A percentile compares a stretch with the other conserved stretches of the same genome.
Conservation (phyloP, 1,284 basidiomycete genomes). For the Tilletia indica region DNA sequence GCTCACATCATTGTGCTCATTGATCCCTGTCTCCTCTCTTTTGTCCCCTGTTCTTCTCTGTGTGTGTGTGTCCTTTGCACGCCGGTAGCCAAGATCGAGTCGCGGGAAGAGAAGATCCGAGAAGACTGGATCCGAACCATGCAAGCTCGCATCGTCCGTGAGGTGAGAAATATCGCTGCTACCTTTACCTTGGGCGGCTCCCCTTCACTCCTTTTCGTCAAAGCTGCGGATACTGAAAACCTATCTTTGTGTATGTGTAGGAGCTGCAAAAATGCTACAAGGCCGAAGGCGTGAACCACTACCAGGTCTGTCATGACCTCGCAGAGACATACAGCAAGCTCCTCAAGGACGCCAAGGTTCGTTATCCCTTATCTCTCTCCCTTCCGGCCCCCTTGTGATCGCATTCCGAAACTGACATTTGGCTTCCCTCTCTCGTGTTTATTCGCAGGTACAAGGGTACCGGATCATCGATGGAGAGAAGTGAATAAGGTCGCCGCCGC, state of each 20-base stretch:
- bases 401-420: not conserved
- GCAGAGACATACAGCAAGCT: conserved; percentile 80
- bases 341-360: conserved; percentile 79
- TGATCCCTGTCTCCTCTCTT: no score
- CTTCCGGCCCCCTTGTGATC: not conserved
- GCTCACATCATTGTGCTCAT: no score
- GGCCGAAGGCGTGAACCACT: conserved; percentile 72
- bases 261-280: conserved; percentile 89
- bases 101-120: conserved; percentile 76
- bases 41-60: not conserved
- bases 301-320: conserved; percentile 75
- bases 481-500: no score
- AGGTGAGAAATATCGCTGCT: not conserved
- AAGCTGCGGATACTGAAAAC: not conserved
- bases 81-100: conserved; percentile 58
- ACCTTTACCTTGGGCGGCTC: not conserved
- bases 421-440: no score
- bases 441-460: not conserved
- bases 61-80: not conserved
- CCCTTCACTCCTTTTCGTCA: not conserved
- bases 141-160: conserved; percentile 82
- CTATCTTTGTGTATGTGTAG: conserved; percentile 56
- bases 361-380: conserved; percentile 45
- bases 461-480: conserved; percentile 1
- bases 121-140: conserved; percentile 93